These are phyloP conservation scores for Corynespora cassiicola DNA, from an alignment of 2,329 filamentous ascomycete genomes.

Conservation along the genomic window DNA sequence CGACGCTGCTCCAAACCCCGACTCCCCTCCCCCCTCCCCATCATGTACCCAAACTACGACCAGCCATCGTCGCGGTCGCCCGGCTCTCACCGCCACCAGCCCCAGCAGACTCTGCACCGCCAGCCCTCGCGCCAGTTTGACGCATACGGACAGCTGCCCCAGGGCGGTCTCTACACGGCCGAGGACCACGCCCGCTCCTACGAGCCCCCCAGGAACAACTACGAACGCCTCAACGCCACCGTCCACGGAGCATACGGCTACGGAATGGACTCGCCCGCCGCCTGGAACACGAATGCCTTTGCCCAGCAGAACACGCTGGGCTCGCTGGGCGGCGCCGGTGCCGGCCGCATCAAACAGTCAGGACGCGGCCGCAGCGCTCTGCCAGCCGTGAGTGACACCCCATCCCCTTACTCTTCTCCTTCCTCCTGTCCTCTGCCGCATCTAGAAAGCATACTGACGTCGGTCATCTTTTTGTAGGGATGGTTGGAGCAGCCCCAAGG, in stretches of 20 bases:
- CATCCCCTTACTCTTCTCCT: not conserved
- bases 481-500: conserved; percentile 66
- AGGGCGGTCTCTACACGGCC: conserved; percentile 68
- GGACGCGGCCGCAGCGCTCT: conserved; percentile 65
- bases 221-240: conserved; percentile 66
- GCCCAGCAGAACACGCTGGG: conserved; percentile 71
- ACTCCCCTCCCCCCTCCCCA: conserved; percentile 24
- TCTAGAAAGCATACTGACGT: conserved; percentile 5
- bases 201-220: conserved; percentile 61
- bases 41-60: conserved; percentile 47
- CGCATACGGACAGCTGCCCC: conserved; percentile 69
- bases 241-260: conserved; percentile 69
- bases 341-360: conserved; percentile 62
- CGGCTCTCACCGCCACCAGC: conserved; percentile 72
- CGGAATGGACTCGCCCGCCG: conserved; percentile 72
- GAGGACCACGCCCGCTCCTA: conserved; percentile 66
- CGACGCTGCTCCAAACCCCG: too few relatives aligned
- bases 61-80: conserved; percentile 69
- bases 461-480: conserved; percentile 51
- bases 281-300: conserved; percentile 81
- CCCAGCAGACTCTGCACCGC: conserved; percentile 67
- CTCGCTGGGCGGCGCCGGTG: conserved; percentile 58
- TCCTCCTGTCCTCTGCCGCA: not conserved
- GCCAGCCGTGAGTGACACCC: conserved; percentile 69
- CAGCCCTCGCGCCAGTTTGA: conserved; percentile 82